These are phyloP conservation scores for Williopsis jadinii DNA, from an alignment of 1,139 yeast genomes.

Conservation along the genomic window DNA sequence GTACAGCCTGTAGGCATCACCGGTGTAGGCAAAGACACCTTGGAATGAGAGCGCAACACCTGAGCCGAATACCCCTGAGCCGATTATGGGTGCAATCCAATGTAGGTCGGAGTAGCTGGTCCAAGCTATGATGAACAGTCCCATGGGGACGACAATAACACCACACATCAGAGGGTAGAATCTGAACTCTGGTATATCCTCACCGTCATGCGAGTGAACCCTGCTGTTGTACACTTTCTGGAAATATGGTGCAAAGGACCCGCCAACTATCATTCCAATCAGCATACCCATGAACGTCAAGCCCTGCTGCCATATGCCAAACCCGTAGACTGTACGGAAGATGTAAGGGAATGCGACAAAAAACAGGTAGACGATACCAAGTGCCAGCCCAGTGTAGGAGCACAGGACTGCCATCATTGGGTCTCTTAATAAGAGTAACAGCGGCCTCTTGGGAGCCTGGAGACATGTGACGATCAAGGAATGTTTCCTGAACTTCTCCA, in stretches of 20 bases:
- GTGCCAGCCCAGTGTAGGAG: conserved; percentile 52
- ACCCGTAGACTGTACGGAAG: conserved; percentile 39
- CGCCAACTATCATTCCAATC: conserved; percentile 38
- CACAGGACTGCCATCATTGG: conserved; percentile 58
- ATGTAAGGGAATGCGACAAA: conserved; percentile 59
- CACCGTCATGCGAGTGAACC: conserved; percentile 29
- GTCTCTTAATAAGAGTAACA: conserved; percentile 45
- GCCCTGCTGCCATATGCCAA: conserved; percentile 45
- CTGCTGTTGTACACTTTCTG: conserved; percentile 26
- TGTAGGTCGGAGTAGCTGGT: conserved; percentile 50
- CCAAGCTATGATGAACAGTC: conserved; percentile 77
- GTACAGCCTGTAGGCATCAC: conserved; percentile 52
- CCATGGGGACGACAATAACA: conserved; percentile 45
- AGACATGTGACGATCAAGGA: conserved; percentile 31
- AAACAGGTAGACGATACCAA: conserved; percentile 55
- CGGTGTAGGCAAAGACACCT: conserved; percentile 52
- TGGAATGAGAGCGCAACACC: conserved; percentile 51
- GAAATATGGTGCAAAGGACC: conserved; percentile 26
- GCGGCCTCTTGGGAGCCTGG: conserved; percentile 43
- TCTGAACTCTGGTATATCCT: conserved; percentile 52
- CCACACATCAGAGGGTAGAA: conserved; percentile 45
- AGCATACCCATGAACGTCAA: conserved; percentile 47
- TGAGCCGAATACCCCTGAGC: conserved; percentile 54
- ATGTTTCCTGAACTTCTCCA: conserved; percentile 40
- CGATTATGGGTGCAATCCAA: conserved; percentile 70